A percentile compares a stretch with the other conserved stretches of the same genome.
phyloP scores from a whole-genome alignment of 352 stramenopile genomes.

The Phytophthora sp. region DNA sequence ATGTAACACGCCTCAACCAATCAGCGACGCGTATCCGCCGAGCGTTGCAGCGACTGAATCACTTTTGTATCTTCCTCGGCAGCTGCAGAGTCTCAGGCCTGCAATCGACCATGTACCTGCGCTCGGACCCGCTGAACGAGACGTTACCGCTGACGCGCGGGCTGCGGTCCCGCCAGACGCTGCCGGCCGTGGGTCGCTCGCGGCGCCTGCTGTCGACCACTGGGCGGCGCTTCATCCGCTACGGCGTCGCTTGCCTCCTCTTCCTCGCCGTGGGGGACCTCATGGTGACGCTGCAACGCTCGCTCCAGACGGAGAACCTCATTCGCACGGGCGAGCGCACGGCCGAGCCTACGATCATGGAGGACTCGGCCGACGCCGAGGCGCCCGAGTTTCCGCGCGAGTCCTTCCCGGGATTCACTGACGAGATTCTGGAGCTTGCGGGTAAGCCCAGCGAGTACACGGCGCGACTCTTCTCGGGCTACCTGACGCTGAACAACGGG shows the following conservation, averaged over 20 bases:
- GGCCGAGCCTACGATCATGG: slow-evolving; percentile 16
- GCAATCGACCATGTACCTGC: slow-evolving; percentile 27
- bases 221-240: slow-evolving; percentile 31
- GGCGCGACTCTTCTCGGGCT: slow-evolving; percentile 62
- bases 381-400: background rate
- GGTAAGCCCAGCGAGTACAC: slow-evolving; percentile 62
- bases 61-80: no score
- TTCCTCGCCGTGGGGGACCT: slow-evolving; percentile 40
- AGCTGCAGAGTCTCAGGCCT: no score
- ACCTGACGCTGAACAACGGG: slow-evolving; percentile 57
- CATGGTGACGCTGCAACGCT: slow-evolving; percentile 43
- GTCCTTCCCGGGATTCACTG: slow-evolving; percentile 42
- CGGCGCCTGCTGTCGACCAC: slow-evolving; percentile 32
- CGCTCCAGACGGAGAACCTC: slow-evolving; percentile 34
- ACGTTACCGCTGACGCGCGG: slow-evolving; percentile 40
- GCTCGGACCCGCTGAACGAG: slow-evolving; percentile 38
- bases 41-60: no score
- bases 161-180: slow-evolving; percentile 33
- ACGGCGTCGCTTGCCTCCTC: slow-evolving; percentile 30
- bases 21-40: no score
- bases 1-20: no score
- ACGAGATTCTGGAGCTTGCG: slow-evolving; percentile 55
- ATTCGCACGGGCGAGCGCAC: slow-evolving; percentile 20
- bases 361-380: slow-evolving; percentile 28
- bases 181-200: slow-evolving; percentile 10